These are phyloP conservation scores for Magnusiomyces suaveolens DNA, from an alignment of 1,139 yeast species.

Conservation along the genomic window DNA sequence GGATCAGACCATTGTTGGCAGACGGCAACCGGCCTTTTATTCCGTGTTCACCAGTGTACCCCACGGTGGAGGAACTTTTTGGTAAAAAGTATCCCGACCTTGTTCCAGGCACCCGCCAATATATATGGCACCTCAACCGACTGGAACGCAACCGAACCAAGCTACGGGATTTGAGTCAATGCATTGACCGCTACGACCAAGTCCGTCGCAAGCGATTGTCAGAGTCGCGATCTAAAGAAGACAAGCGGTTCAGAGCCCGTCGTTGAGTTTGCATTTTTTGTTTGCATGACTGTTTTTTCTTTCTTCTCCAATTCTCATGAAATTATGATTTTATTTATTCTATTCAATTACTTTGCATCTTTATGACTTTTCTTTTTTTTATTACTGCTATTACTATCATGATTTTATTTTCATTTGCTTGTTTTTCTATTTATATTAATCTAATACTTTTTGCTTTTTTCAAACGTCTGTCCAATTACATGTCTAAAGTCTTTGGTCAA, in stretches of 20 bases:
- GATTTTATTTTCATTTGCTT: no score
- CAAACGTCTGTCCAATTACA: no score
- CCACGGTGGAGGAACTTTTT: constrained; percentile 20
- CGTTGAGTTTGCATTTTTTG: neutral
- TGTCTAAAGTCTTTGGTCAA: no score
- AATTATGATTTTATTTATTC: no score
- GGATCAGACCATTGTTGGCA: constrained; percentile 22
- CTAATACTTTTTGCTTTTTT: no score
- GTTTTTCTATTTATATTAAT: no score
- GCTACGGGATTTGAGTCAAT: constrained; percentile 17
- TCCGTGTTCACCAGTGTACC: constrained; percentile 21
- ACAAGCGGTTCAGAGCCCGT: neutral
- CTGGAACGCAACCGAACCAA: constrained; percentile 21
- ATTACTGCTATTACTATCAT: no score
- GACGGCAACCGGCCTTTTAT: constrained; percentile 26
- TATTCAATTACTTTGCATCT: no score
- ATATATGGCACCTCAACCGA: constrained; percentile 19
- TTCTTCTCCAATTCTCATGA: no score
- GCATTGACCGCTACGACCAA: constrained; percentile 16
- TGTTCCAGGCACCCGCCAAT: constrained; percentile 16
- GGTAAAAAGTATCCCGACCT: constrained; percentile 20
- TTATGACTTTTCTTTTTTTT: no score
- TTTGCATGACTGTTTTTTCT: neutral
- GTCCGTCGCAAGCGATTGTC: constrained; percentile 2
- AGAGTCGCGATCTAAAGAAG: neutral